Evolutionary conservation across 2,329 filamentous ascomycete species (phyloP), one percentile per base, ranked within the genome.

Genomic region (Phyllosticta citribraziliensis): DNA sequence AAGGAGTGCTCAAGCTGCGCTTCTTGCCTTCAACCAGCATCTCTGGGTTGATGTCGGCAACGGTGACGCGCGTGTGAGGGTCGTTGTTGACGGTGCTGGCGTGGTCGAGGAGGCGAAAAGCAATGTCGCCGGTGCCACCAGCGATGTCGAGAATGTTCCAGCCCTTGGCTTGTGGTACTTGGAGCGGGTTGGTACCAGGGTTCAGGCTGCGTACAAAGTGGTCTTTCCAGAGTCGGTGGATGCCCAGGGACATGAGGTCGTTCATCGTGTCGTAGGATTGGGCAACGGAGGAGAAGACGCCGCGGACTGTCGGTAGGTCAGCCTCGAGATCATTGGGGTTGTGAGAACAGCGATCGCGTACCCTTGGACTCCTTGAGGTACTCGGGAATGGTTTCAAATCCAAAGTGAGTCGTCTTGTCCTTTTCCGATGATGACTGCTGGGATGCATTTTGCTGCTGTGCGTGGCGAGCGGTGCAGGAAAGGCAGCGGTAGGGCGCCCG

Each of bases 181-280:
- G 80, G 67, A 73, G 79, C 60, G 69, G 79, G 67, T 78, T 77
- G 1, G 78, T 82, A 65, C 92, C 92, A 0, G 94, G 93, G 73
- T 97, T 94, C 33, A 99, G 84, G 35, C 87, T 88, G 66, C 89
- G 87, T 54, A 99, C 93, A 74, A 97, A 99, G 77, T 96, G 87
- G 76, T 97, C 93, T 79, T 89, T 99, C 94, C 94, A 99, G 47
- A 99, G 79, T 52, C 94, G 88, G 75, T 99, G 94, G 77, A 96
- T 92, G 60, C 94, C 94, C 55, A 99, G 84, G 8, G 94, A 97
- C 94, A 99, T 99, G 67, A 97, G 83, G 74, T 99, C 94, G 78
- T 99, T 99, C 94, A 99, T 99, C 64, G 87, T 88, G 75, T 99
- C 94, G 77, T 99, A 99, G 19, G 88, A 91, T 65, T 89, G 86